Percentiles rank a stretch among this genome's conserved stretches.
Evolutionary conservation across 2,329 filamentous ascomycete species (phyloP).

Genomic region (Chaetomium sp.): DNA sequence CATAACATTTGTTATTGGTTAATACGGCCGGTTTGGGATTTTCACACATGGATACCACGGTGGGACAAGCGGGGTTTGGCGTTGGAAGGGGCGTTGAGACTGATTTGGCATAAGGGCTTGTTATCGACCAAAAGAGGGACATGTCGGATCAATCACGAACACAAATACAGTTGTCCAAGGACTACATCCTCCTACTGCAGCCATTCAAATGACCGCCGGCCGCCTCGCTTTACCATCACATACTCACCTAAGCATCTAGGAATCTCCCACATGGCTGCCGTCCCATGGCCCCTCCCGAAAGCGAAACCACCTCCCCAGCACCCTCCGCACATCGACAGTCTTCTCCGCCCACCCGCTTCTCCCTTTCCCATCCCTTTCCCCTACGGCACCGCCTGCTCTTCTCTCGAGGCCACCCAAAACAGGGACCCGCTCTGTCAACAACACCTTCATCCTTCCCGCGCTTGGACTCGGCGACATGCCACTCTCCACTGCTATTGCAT

Average conservation of each 20-base stretch:
- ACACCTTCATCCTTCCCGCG: constrained; percentile 24
- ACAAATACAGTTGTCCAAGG: too few relatives aligned
- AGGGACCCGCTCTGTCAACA: constrained; percentile 50
- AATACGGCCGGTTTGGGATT: neutral
- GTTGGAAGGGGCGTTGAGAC: too few relatives aligned
- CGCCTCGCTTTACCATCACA: neutral
- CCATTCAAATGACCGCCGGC: too few relatives aligned
- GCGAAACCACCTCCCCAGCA: constrained; percentile 61
- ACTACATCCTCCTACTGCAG: too few relatives aligned
- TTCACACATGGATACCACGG: constrained; percentile 29
- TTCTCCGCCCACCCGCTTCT: constrained; percentile 48
- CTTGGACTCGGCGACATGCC: constrained; percentile 12
- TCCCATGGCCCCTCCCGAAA: constrained; percentile 38
- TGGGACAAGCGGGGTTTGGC: neutral
- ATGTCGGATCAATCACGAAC: too few relatives aligned
- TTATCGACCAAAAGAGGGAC: too few relatives aligned
- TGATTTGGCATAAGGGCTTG: too few relatives aligned
- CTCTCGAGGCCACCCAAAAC: constrained; percentile 53
- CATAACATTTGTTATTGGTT: constrained; percentile 21
- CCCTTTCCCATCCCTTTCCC: constrained; percentile 33
- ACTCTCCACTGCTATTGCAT: neutral
- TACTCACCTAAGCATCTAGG: neutral
- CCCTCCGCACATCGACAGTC: constrained; percentile 49
- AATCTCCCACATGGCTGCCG: neutral
- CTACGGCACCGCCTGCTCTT: constrained; percentile 26